Evolutionary conservation across 2,329 filamentous ascomycete genomes (phyloP), one percentile per base, ranked within the genome.

Genomic region (Diaporthe sp.): DNA sequence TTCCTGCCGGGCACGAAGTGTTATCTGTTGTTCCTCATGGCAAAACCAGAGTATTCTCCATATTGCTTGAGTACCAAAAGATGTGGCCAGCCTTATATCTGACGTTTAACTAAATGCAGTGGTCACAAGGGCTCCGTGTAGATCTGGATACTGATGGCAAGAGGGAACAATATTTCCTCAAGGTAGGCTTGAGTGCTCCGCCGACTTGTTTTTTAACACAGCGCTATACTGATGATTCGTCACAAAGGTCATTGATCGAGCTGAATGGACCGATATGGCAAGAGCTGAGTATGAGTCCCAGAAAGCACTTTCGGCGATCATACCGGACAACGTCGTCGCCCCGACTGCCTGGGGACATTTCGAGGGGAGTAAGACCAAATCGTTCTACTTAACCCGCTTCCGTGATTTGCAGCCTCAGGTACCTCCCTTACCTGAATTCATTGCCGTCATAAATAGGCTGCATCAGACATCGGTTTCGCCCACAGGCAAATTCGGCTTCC

Each of bases 401-500:
- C 69, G 69, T 22, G 22, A 61, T 52, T 10, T 71, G 40, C 28
- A 12, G 17, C 4, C 28, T 13, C 28, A 4, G 35, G 6, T 52
- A 6, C 69, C 69, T 42, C 45, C 55, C 13, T 22, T 54, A 9
- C 33, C 12, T 2, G 42, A 61, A 3, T 40, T 71, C 40, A 13
- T 71, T 4, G 55, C 40, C 7, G 30, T 71, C 30, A 13, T 71
- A 8, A 71, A 54, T 30, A 50, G 22, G 28, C 69, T 71, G 1
- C 69, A 61, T 33, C 55, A 61, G 22, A 22, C 40, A 10, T 71
- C 69, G 19, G 33, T 38, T 3, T 71, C 69, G 8, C 69, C 69
- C 10, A 61, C 55, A 9, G 69, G 69, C 5, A 71, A 61, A 71
- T 85, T 85, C 60, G 83, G 83, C 12, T 86, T 85, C 54, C 80